Evolutionary conservation across 2,329 filamentous ascomycete species (phyloP).

Genomic region (Scortechinia acanthostroma): DNA sequence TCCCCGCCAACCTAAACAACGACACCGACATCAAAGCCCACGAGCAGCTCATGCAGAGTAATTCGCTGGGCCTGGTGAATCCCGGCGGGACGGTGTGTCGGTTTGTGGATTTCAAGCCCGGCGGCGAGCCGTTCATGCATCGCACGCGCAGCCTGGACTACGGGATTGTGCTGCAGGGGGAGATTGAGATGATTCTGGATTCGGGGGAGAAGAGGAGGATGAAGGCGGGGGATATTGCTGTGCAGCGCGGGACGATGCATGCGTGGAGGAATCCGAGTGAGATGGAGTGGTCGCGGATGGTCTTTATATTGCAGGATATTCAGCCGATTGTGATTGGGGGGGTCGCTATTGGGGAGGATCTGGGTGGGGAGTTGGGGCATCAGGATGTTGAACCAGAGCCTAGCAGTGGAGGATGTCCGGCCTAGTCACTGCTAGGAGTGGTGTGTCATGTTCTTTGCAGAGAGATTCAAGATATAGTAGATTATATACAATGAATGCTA

Average conservation of each 20-base stretch:
- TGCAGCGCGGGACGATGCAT: conserved; percentile 47
- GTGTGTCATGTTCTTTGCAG: too few relatives aligned
- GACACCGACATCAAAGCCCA: conserved; percentile 30
- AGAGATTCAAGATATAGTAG: too few relatives aligned
- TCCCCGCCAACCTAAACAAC: conserved; percentile 26
- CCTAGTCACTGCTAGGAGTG: neutral
- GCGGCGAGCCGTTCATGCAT: conserved; percentile 34
- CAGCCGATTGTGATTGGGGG: conserved; percentile 4
- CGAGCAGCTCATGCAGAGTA: conserved; percentile 13
- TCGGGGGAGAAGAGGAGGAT: conserved; percentile 36
- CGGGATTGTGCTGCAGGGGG: conserved; percentile 43
- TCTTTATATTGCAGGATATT: conserved; percentile 30
- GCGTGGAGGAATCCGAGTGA: conserved; percentile 38
- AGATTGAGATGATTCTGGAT: conserved; percentile 40
- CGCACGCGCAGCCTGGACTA: conserved; percentile 45
- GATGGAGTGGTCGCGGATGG: conserved; percentile 36
- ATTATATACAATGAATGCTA: neutral
- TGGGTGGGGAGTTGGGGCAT: too few relatives aligned
- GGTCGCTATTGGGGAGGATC: neutral
- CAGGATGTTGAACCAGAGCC: too few relatives aligned
- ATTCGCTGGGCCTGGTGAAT: conserved; percentile 5
- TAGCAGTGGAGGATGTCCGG: neutral
- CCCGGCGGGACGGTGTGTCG: conserved; percentile 30
- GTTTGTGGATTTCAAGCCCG: conserved; percentile 37
- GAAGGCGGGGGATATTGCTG: conserved; percentile 40